phyloP scores from a whole-genome alignment of 805 yeast genomes.

The Pichia membranifaciens region DNA sequence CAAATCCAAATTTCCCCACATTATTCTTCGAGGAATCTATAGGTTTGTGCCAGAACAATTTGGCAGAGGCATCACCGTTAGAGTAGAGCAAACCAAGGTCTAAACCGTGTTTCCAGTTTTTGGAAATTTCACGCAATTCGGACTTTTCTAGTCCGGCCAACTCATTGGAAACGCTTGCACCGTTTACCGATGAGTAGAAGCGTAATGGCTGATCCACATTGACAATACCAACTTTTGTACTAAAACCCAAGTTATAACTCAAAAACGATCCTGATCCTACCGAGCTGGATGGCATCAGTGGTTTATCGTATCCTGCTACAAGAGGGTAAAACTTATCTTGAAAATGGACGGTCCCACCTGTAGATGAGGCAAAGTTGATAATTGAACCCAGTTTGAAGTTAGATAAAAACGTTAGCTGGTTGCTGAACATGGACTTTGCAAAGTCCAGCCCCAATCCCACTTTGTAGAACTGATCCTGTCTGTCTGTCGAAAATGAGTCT shows the following conservation, averaged over 20 bases:
- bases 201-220: slow-evolving; percentile 13
- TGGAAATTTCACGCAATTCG: background rate
- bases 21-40: background rate
- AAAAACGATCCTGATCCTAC: slow-evolving; percentile 15
- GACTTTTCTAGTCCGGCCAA: slow-evolving; percentile 1
- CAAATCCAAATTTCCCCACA: slow-evolving; percentile 14
- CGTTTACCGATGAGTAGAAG: slow-evolving; percentile 11
- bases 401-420: slow-evolving; percentile 44
- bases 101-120: slow-evolving; percentile 11
- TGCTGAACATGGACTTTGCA: slow-evolving; percentile 38
- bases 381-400: slow-evolving; percentile 53
- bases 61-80: slow-evolving; percentile 12
- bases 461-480: slow-evolving; percentile 33
- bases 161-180: slow-evolving; percentile 10
- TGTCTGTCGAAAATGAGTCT: background rate
- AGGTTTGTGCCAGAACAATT: slow-evolving; percentile 10
- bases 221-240: slow-evolving; percentile 9
- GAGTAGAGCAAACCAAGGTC: slow-evolving; percentile 16
- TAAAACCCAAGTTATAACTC: slow-evolving; percentile 11
- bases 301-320: slow-evolving; percentile 20
- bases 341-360: slow-evolving; percentile 41
- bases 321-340: slow-evolving; percentile 76
- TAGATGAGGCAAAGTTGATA: slow-evolving; percentile 30
- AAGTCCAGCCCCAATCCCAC: slow-evolving; percentile 27
- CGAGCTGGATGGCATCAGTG: slow-evolving; percentile 15